Evolutionary conservation across 306 rosid genomes (phyloP).

Genomic region (Psophocarpus tetragonolobus): DNA sequence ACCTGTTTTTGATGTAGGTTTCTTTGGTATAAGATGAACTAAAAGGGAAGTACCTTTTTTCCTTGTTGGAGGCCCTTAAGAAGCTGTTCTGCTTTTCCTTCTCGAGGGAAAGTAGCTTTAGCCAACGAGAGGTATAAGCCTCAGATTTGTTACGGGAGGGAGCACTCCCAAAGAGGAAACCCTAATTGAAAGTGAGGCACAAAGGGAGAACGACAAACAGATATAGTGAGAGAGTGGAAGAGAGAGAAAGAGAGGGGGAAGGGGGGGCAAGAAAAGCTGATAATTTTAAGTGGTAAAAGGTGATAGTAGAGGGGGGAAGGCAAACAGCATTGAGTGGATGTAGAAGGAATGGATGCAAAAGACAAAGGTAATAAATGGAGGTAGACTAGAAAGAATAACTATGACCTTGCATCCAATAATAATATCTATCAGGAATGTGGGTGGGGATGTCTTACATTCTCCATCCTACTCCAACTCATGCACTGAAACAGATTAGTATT

Average conservation of each 20-base stretch:
- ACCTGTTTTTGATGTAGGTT: slow-evolving; percentile 62
- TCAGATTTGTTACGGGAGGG: slow-evolving; percentile 40
- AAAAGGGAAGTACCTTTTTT: slow-evolving; percentile 56
- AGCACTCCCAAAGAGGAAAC: slow-evolving; percentile 54
- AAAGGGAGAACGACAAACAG: slow-evolving; percentile 25
- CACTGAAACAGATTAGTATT: slow-evolving; percentile 28
- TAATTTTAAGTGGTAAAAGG: slow-evolving; percentile 56
- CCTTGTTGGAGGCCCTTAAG: slow-evolving; percentile 48
- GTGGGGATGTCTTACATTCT: slow-evolving; percentile 67
- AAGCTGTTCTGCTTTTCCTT: slow-evolving; percentile 43
- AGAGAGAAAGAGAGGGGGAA: not conserved
- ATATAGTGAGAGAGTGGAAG: slow-evolving; percentile 1
- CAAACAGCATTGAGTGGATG: slow-evolving; percentile 78
- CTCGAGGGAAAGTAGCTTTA: slow-evolving; percentile 45
- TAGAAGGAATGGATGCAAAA: slow-evolving; percentile 88
- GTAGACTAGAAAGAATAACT: slow-evolving; percentile 82
- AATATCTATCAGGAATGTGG: slow-evolving; percentile 57
- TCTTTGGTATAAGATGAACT: slow-evolving; percentile 52
- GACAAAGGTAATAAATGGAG: slow-evolving; percentile 94
- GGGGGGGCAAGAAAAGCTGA: slow-evolving; percentile 38
- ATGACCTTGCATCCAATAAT: slow-evolving; percentile 85
- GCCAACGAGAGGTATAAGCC: slow-evolving; percentile 48
- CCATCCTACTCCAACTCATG: slow-evolving; percentile 49
- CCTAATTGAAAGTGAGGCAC: slow-evolving; percentile 49
- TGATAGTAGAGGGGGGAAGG: slow-evolving; percentile 45